Conservation (phyloP, 345 rosid genomes). For the Corchorus capsularis region DNA sequence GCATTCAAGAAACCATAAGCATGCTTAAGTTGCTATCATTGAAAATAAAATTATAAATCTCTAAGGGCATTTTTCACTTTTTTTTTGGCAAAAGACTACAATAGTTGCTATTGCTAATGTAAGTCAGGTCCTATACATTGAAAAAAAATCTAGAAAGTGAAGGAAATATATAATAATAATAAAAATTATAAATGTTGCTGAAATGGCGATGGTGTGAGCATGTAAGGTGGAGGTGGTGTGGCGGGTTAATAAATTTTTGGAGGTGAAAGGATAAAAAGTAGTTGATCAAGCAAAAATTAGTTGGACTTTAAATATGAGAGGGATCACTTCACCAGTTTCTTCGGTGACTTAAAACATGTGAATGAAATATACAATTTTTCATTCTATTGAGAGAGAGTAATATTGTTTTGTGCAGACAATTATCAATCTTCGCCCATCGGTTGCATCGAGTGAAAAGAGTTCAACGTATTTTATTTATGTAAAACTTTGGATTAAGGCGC, state of each 20-base stretch:
- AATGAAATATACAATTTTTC: neutral
- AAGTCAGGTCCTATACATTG: neutral
- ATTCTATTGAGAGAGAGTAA: neutral
- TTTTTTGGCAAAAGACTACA: neutral
- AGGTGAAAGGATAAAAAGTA: neutral
- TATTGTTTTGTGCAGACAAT: too few species aligned
- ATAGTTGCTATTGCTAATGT: too few species aligned
- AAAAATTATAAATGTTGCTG: neutral
- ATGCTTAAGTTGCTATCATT: too few species aligned
- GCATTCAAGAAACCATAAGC: too few species aligned
- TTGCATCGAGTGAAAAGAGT: too few species aligned
- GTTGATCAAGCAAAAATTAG: slow-evolving; percentile 5
- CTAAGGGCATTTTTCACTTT: too few species aligned
- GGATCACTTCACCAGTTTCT: neutral
- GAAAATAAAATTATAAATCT: too few species aligned
- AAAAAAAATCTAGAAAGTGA: neutral
- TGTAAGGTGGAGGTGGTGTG: neutral
- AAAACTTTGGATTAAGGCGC: too few species aligned
- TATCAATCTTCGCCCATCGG: too few species aligned
- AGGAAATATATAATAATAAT: neutral
- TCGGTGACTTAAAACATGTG: neutral
- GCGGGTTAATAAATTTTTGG: neutral
- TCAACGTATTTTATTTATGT: too few species aligned
- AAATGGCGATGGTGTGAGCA: too few species aligned
- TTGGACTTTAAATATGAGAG: slow-evolving; percentile 1